Base-by-base conservation (phyloP, 2,329 filamentous ascomycete genomes). In the Magnaporthiopsis rhizophila region DNA sequence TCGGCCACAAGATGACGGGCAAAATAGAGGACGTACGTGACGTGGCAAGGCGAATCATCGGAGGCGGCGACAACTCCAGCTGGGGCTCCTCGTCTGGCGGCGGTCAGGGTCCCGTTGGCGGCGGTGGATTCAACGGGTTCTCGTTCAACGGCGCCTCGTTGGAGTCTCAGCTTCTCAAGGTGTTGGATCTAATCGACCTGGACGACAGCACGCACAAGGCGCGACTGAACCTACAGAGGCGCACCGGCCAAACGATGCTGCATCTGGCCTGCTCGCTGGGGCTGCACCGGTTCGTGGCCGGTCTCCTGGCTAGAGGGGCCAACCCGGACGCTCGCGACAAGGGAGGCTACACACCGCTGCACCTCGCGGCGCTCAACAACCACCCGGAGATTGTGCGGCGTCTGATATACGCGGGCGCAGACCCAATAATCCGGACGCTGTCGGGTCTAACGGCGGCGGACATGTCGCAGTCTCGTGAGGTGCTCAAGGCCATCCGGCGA, bases 311-410 rank as follows among this genome's bases (percentile, higher is more conserved):
- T 12, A 84, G 90, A 67, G 90, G 91, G n/a, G 91, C 90, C 26
- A 89, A 89, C 71, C 86, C 89, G 0, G 87, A 94, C 70, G 79
- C 87, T 53, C 84, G 86, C 64, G 92, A 96, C 72, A 89, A 87
- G 67, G 89, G 89, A 62, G 91, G 91, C 28, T 94, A 91, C 74
- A 92, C 90, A 5, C 87, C 92, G 18, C 83, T 96, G 78, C 91
- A 96, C 74, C 84, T 94, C 72, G 91, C 92, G 26, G 87, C 89
- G 32, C 83, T 96, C 71, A 88, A 90, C 74, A 86, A 88, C 67
- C 88, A 92, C 71, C 79, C 85, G 13, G 87, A 92, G 72, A 91
- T 95, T 68, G 88, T 94, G 18, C 84, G 89, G 66, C 85, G 89
- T 18, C 81, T 96, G 65, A 86, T 93, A 68, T 80, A 89, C 30